Base-by-base conservation (phyloP, 2,329 filamentous ascomycete genomes). In the Chrysoporthe puriensis region DNA sequence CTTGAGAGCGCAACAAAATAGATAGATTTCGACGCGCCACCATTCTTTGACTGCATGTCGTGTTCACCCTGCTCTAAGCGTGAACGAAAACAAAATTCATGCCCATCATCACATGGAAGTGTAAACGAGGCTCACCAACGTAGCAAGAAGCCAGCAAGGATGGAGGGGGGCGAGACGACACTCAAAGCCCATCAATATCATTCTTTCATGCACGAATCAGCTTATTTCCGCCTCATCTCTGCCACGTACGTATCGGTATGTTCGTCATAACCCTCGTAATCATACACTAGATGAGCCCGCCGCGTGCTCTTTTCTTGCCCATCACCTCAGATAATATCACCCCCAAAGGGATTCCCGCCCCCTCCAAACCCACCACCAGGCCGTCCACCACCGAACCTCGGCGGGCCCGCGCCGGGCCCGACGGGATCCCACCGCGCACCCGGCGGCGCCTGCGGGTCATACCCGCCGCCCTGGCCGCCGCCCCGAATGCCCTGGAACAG, bases 391-490 rank as follows among this genome's bases (percentile, higher is more conserved):
- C 82, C 81, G 62, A 84, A 81, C 58, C 83, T 75, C 4, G 84
- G 84, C 16, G 70, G 70, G 1, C 77, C 73, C 0, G 80, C 82
- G 0, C 91, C 90, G 0, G 93, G 93, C 0, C 91, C 92, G 32
- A 94, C 80, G 2, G 95, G 95, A 81, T 98, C 96, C 81, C 93
- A 98, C 71, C 96, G 85, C n/a, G 94, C 91, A 1, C 96, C 96
- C 1, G 93, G 94, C 4, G 96, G 96, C 40, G 88, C 90, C 76
- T 90, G 90, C 1, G 91, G 89, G 75, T 94, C 86, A 74, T 86
- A 90, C 0, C 81, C 83, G 0, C 81, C 83, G 16, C 79, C 78
- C 16, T 80, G 78, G 18, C 77, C 82, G 46, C 79, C 78, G 2
- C 83, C 78, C 26, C 26, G 26, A 26, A 26, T 26, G 0, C 90